A percentile compares a stretch with the other conserved stretches of the same genome.
Conservation (phyloP, 805 yeast genomes). For the Wickerhamiella kazuoi region DNA sequence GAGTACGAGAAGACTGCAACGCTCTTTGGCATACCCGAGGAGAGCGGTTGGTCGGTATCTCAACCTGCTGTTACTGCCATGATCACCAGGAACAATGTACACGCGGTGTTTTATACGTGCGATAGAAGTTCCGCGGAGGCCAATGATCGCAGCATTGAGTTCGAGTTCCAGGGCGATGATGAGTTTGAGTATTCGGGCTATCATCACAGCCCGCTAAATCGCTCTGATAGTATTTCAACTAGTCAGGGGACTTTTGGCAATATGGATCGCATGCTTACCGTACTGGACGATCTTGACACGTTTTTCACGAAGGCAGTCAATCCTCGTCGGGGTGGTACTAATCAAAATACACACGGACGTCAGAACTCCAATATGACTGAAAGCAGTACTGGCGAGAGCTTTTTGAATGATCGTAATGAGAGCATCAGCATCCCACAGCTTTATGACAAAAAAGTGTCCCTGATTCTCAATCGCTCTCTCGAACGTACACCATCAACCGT, state of each 20-base stretch:
- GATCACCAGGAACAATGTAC: slow-evolving; percentile 78
- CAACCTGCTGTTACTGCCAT: slow-evolving; percentile 87
- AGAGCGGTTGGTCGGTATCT: slow-evolving; percentile 93
- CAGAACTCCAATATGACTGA: slow-evolving; percentile 3
- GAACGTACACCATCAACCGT: slow-evolving; percentile 59
- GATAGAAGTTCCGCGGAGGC: slow-evolving; percentile 20
- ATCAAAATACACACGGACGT: not conserved
- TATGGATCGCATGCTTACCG: slow-evolving; percentile 16
- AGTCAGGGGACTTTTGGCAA: slow-evolving; percentile 5
- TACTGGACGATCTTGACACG: slow-evolving; percentile 15
- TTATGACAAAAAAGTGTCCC: slow-evolving; percentile 62
- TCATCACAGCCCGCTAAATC: not conserved
- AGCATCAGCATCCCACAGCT: slow-evolving; percentile 47
- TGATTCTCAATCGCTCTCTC: slow-evolving; percentile 53
- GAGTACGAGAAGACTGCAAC: slow-evolving; percentile 78
- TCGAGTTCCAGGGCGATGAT: slow-evolving; percentile 22
- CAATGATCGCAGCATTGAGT: slow-evolving; percentile 19
- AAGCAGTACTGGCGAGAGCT: slow-evolving; percentile 4
- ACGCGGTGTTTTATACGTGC: slow-evolving; percentile 86
- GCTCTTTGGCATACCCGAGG: slow-evolving; percentile 85
- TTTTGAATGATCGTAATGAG: slow-evolving; percentile 6
- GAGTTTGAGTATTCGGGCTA: slow-evolving; percentile 13
- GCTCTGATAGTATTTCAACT: slow-evolving; percentile 4
- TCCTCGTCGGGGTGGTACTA: slow-evolving; percentile 4
- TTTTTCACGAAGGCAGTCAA: slow-evolving; percentile 13